Percentiles rank a stretch among this genome's conserved stretches.
phyloP scores from a whole-genome alignment of 2,329 filamentous ascomycete genomes.

The Fusarium humuli region DNA sequence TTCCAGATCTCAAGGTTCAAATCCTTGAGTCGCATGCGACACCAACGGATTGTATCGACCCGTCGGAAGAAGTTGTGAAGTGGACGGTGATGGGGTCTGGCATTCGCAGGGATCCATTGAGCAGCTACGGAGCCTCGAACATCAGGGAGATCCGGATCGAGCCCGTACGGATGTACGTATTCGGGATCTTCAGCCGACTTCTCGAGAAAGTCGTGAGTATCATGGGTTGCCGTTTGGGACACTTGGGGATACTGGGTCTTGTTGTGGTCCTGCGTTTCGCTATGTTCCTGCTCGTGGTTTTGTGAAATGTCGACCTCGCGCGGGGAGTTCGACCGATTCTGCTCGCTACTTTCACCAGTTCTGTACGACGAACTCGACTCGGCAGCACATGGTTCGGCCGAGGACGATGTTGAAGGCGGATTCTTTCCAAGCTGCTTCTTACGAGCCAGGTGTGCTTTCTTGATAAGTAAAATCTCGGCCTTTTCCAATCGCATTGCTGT shows the following conservation, averaged over 20 bases:
- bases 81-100: conserved; percentile 78
- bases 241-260: conserved; percentile 31
- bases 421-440: conserved; percentile 60
- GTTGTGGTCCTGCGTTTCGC: conserved; percentile 3
- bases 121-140: conserved; percentile 69
- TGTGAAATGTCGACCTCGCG: conserved; percentile 19
- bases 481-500: conserved; percentile 84
- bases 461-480: conserved; percentile 88
- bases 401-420: conserved; percentile 10
- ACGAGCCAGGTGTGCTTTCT: conserved; percentile 78
- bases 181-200: conserved; percentile 47
- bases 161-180: conserved; percentile 54
- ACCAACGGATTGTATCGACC: conserved; percentile 95
- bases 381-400: conserved; percentile 20
- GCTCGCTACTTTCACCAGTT: conserved; percentile 25
- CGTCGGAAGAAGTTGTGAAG: conserved; percentile 82
- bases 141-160: conserved; percentile 52
- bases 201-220: conserved; percentile 28
- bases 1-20: conserved; percentile 63
- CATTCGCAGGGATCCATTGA: conserved; percentile 78
- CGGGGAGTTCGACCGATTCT: not conserved
- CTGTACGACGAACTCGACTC: conserved; percentile 30
- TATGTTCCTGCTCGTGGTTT: not conserved
- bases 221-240: conserved; percentile 7
- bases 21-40: conserved; percentile 65